A percentile compares a stretch with the other conserved stretches of the same genome.
Conservation (phyloP, 2,329 filamentous ascomycete species). For the Fusarium oxysporum region DNA sequence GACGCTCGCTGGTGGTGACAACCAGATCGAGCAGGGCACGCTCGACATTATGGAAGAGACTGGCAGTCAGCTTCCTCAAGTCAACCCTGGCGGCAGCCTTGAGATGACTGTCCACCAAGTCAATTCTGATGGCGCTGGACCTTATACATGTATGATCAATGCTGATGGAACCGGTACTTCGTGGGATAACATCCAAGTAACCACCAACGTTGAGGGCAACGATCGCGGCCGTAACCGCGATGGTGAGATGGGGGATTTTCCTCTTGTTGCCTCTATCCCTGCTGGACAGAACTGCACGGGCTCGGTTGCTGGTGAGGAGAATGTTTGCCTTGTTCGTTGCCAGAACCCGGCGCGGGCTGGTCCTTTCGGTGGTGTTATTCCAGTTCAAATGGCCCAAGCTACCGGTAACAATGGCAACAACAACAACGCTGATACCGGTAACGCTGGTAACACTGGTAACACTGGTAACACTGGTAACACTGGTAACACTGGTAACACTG, state of each 20-base stretch:
- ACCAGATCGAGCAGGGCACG: conserved; percentile 12
- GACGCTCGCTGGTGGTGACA: conserved; percentile 11
- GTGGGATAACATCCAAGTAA: conserved; percentile 1
- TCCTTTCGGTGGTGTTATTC: conserved; percentile 16
- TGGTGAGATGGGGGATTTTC: neutral
- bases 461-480: neutral
- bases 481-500: too few relatives aligned
- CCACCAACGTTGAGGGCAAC: conserved; percentile 2
- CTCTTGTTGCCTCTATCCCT: conserved; percentile 13
- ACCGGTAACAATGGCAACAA: neutral
- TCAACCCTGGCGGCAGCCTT: conserved; percentile 66
- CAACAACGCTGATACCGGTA: neutral
- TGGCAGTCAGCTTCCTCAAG: conserved; percentile 68
- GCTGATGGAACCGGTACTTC: conserved; percentile 60
- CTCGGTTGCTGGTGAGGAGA: conserved; percentile 6
- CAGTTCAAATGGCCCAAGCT: conserved; percentile 6
- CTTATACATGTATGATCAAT: conserved; percentile 74
- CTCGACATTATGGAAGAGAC: conserved; percentile 66
- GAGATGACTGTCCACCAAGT: conserved; percentile 64
- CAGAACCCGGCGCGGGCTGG: conserved; percentile 17
- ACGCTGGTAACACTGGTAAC: neutral
- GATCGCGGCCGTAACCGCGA: conserved; percentile 18
- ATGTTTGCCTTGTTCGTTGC: conserved; percentile 18
- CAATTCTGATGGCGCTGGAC: conserved; percentile 52
- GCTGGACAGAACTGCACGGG: conserved; percentile 7